Evolutionary conservation across 495 filamentous ascomycete genomes (phyloP).

Genomic region (Aspergillus biplanus): DNA sequence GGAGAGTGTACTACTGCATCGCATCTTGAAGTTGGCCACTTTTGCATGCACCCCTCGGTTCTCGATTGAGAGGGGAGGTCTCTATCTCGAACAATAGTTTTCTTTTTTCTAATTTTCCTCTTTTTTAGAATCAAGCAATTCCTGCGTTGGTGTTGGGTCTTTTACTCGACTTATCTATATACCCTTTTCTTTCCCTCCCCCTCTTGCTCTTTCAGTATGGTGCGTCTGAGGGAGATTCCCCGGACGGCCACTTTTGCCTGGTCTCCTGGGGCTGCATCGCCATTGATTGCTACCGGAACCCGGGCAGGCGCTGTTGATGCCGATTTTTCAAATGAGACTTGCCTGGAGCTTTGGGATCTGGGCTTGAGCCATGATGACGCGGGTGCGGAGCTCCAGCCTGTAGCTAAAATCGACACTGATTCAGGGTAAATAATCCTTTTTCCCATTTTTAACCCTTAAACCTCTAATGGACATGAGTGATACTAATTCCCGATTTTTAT

Average conservation of each 20-base stretch:
- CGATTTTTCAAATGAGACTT: constrained; percentile 96
- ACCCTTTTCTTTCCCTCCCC: constrained; percentile 15
- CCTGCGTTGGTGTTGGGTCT: constrained; percentile 15
- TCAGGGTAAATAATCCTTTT: constrained; percentile 67
- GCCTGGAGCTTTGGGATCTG: constrained; percentile 96
- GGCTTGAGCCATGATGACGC: constrained; percentile 72
- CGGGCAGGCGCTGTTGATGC: constrained; percentile 92
- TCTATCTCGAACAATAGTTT: constrained; percentile 8
- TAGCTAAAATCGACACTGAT: constrained; percentile 82
- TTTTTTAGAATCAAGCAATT: constrained; percentile 13
- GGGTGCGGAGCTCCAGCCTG: constrained; percentile 80
- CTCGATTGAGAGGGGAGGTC: constrained; percentile 28
- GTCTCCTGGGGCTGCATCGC: constrained; percentile 75
- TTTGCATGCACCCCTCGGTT: constrained; percentile 27
- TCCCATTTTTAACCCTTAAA: background rate
- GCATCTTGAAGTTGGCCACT: constrained; percentile 24
- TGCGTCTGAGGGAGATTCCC: constrained; percentile 90
- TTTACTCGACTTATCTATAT: constrained; percentile 25
- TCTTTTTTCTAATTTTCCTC: constrained; percentile 13
- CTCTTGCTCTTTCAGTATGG: constrained; percentile 67
- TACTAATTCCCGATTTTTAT: constrained; percentile 19
- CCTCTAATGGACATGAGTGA: background rate
- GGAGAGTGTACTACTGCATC: constrained; percentile 8
- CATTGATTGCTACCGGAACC: constrained; percentile 92
- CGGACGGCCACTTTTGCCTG: constrained; percentile 96